These are phyloP conservation scores for Podila epicladia DNA, from an alignment of 192 early-diverging fungal genomes.

Conservation along the genomic window DNA sequence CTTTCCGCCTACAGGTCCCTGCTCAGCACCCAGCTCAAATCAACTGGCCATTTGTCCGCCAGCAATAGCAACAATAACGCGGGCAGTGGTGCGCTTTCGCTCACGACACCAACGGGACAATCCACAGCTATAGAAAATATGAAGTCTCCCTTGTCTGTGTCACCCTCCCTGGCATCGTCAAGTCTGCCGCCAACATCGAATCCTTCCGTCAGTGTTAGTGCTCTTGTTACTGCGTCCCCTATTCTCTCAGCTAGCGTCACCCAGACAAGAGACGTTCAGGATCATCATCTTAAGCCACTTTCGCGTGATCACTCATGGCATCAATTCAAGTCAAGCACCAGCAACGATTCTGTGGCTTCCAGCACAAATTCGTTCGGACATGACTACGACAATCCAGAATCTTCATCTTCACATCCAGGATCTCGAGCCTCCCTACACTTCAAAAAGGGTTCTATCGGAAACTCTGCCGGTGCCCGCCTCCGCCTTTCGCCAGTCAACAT, in stretches of 20 bases:
- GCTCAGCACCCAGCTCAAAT: slow-evolving; percentile 37
- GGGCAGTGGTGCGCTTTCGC: not conserved
- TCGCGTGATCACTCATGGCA: slow-evolving; percentile 29
- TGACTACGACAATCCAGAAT: slow-evolving; percentile 10
- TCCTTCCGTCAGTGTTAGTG: not conserved
- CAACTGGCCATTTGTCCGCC: slow-evolving; percentile 1
- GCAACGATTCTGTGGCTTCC: slow-evolving; percentile 23
- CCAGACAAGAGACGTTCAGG: slow-evolving; percentile 5
- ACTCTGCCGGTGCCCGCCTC: slow-evolving; percentile 9
- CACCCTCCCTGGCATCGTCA: slow-evolving; percentile 6
- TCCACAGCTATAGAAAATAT: not conserved
- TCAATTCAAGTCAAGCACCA: slow-evolving; percentile 29
- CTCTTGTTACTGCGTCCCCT: not conserved
- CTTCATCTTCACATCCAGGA: not conserved
- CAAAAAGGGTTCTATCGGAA: slow-evolving; percentile 38
- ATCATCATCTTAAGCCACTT: slow-evolving; percentile 12
- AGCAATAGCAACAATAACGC: not conserved
- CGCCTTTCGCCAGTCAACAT: slow-evolving; percentile 45
- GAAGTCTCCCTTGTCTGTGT: not conserved
- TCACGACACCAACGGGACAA: not conserved
- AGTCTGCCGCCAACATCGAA: not conserved
- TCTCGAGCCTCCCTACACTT: slow-evolving; percentile 22
- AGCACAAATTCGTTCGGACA: slow-evolving; percentile 23
- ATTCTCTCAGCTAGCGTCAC: not conserved
- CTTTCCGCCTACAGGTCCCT: slow-evolving; percentile 45